Conservation (phyloP, 78 protist genomes). For the Bigelowiella natans region DNA sequence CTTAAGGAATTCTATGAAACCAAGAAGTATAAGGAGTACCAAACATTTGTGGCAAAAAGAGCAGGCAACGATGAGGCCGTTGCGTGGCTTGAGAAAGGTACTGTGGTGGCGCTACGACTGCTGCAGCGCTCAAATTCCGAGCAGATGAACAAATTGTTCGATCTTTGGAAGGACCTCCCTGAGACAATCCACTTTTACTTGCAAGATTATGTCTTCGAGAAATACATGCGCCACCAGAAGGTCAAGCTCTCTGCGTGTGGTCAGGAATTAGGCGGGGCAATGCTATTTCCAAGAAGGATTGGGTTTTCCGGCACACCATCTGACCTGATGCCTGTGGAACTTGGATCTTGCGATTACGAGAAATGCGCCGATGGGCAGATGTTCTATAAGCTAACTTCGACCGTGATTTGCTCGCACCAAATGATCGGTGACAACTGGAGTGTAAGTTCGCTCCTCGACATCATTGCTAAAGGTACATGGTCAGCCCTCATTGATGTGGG, state of each 20-base stretch:
- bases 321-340: slow-evolving; percentile 35
- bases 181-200: slow-evolving; percentile 32
- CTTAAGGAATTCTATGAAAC: too few species aligned
- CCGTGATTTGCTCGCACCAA: not conserved
- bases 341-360: slow-evolving; percentile 38
- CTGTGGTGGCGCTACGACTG: slow-evolving; percentile 22
- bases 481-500: slow-evolving; percentile 58
- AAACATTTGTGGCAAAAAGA: too few species aligned
- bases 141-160: slow-evolving; percentile 15
- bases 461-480: not conserved
- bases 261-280: slow-evolving; percentile 42
- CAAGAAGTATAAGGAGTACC: too few species aligned
- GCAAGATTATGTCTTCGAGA: slow-evolving; percentile 42
- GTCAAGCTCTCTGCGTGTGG: slow-evolving; percentile 41
- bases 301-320: slow-evolving; percentile 58
- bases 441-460: slow-evolving; percentile 20
- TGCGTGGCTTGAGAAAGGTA: not conserved
- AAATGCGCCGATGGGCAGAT: slow-evolving; percentile 25
- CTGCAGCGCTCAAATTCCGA: slow-evolving; percentile 11
- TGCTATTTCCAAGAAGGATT: slow-evolving; percentile 23
- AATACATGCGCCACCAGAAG: slow-evolving; percentile 24
- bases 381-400: not conserved
- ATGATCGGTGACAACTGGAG: slow-evolving; percentile 20
- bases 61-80: not conserved
- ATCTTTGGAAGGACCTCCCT: slow-evolving; percentile 28